phyloP scores from a whole-genome alignment of 1,139 yeast species.

The Geotrichum carabidarum region DNA sequence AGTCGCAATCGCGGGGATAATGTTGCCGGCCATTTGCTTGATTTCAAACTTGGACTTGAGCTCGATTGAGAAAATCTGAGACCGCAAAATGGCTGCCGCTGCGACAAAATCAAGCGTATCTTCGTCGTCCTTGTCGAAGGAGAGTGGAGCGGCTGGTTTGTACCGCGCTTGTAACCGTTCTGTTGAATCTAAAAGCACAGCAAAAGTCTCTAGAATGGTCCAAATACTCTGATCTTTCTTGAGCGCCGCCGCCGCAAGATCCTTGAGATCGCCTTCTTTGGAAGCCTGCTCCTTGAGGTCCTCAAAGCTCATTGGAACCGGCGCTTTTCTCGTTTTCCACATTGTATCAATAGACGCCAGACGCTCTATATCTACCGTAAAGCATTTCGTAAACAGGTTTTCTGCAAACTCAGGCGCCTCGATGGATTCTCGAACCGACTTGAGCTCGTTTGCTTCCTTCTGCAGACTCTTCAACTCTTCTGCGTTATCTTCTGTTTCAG shows the following conservation, averaged over 20 bases:
- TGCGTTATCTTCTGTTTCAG: constrained; percentile 31
- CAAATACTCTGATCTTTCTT: constrained; percentile 58
- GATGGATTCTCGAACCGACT: constrained; percentile 49
- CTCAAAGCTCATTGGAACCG: constrained; percentile 52
- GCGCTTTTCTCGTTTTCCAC: constrained; percentile 70
- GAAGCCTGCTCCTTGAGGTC: constrained; percentile 20
- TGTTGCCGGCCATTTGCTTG: constrained; percentile 94
- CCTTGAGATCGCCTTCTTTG: constrained; percentile 16
- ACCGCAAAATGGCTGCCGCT: constrained; percentile 80
- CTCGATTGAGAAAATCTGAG: constrained; percentile 66
- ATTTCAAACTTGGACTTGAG: constrained; percentile 76
- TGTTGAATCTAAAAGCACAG: constrained; percentile 52
- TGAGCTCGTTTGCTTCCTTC: constrained; percentile 71
- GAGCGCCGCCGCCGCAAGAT: constrained; percentile 31
- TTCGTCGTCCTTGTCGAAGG: constrained; percentile 91
- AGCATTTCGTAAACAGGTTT: constrained; percentile 46
- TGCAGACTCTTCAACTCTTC: constrained; percentile 62
- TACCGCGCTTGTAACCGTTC: constrained; percentile 46
- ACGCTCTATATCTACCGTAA: constrained; percentile 66
- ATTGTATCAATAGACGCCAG: constrained; percentile 64
- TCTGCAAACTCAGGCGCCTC: constrained; percentile 38
- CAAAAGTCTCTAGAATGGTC: constrained; percentile 59
- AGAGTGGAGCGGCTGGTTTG: constrained; percentile 36
- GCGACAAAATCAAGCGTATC: constrained; percentile 86
- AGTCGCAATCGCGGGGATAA: constrained; percentile 97